Conservation (phyloP, 352 stramenopile species). For the Plasmopara halstedii region DNA sequence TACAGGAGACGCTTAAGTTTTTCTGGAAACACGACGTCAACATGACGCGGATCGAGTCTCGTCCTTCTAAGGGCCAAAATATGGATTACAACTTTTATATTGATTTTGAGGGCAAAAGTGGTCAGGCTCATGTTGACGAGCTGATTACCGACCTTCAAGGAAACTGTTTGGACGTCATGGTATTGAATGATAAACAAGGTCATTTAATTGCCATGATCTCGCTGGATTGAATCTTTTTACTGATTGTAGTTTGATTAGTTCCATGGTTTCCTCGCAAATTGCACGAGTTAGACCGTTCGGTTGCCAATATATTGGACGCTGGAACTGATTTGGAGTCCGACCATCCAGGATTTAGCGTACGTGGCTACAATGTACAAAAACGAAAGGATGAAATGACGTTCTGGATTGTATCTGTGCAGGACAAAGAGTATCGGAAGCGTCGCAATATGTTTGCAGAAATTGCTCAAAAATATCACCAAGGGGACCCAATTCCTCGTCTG, state of each 20-base stretch:
- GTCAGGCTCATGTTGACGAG: constrained; percentile 68
- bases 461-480: constrained; percentile 85
- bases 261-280: constrained; percentile 84
- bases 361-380: constrained; percentile 7
- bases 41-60: constrained; percentile 95
- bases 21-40: constrained; percentile 98
- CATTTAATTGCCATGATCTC: neutral
- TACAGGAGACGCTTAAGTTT: constrained; percentile 93
- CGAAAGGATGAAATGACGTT: too few species aligned
- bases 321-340: constrained; percentile 90
- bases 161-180: constrained; percentile 85
- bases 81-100: constrained; percentile 91
- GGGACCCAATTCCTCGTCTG: constrained; percentile 88
- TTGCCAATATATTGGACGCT: constrained; percentile 89
- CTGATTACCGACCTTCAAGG: constrained; percentile 82
- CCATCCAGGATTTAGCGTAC: constrained; percentile 92
- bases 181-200: constrained; percentile 92
- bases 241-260: constrained; percentile 26
- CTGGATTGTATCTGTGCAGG: constrained; percentile 21
- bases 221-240: neutral
- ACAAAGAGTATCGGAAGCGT: constrained; percentile 87
- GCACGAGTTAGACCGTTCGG: constrained; percentile 67
- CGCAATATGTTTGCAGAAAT: constrained; percentile 84
- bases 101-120: constrained; percentile 85
- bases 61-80: constrained; percentile 79